Base-by-base conservation (phyloP, 2,329 filamentous ascomycete species). In the Venturiaceae sp. region DNA sequence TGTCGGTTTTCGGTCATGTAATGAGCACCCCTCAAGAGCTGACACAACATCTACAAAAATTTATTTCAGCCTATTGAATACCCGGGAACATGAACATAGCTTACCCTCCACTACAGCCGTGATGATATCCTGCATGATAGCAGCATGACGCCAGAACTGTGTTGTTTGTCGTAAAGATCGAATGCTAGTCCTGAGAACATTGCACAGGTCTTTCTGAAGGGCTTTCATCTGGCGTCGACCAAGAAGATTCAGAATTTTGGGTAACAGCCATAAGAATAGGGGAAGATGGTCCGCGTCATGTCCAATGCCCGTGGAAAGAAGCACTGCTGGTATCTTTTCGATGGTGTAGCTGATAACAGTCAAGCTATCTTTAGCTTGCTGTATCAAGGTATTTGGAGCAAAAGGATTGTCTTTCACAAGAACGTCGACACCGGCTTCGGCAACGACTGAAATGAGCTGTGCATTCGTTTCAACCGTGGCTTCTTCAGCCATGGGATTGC, bases 391-490 rank as follows among this genome's bases (percentile, higher is more conserved):
- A 34, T 76, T 73, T 62, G 83, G 74, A 60, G 82, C 75, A 66
- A 88, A 86, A 4, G 82, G 83, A 64, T 89, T 82, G 64, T 88
- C 81, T 66, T 81, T 76, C 61, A 78, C 77, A 53, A 87, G 76
- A 55, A 78, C 78, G 62, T 89, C 86, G 11, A 95, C 76, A 33
- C 88, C 86, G 60, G 88, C 86, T 66, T 87, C 84, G 53, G 86
- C 79, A 64, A 92, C 86, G 62, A 95, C 86, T 66, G 87, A 89
- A 54, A 95, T 84, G 52, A 95, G 80, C 74, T 90, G 88, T 16
- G 58, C 52, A 64, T 95, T 92, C 21, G 52, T 57, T 46, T 60
- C 50, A 68, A 95, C 85, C 55, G 85, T 81, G 47, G 88, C 73
- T 63, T 87, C 85, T 58, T 79, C 76, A 16, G 73, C 77, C 13